Base-by-base conservation (phyloP, 2,329 filamentous ascomycete species). In the Akanthomyces lecanii region DNA sequence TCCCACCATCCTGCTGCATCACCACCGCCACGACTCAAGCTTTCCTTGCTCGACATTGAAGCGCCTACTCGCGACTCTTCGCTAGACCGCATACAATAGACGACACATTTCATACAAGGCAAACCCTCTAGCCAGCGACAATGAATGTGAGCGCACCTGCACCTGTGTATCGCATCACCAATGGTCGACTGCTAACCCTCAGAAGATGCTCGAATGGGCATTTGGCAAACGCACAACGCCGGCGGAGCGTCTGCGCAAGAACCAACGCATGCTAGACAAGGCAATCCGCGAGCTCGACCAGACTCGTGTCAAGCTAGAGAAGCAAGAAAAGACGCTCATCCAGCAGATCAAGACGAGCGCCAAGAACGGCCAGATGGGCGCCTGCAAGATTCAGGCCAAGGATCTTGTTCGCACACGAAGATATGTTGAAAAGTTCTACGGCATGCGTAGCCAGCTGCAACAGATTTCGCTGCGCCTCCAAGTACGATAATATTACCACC, bases 201-300 rank as follows among this genome's bases (percentile, higher is more conserved):
- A 54, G 51, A 70, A 97, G 91, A 91, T 98, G 74, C 85, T 99
- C 66, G 95, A 99, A 85, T 99, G 95, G 93, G 94, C 94, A 45
- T 99, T 99, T 74, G 95, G 95, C 69, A 98, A 97, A 85, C 95
- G 95, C 78, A 96, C 98, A 86, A 99, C 95, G 82, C 94, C 95
- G 4, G 92, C 92, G 28, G 90, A 95, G 83, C 89, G 91, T 75
- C 82, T 94, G 75, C 88, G 91, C 76, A 94, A 94, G 82, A 96
- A 99, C 77, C 95, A 98, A 79, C 87, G 95, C 71, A 92, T 95
- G 69, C 88, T 99, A 67, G 95, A 99, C 78, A 97, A 97, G 81
- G 96, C 95, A 12, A 95, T 98, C 72, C 88, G 95, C 69, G 95
- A 99, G 76, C 85, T 99, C 60, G 95, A 99, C 73, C 89, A 96